Base-by-base conservation (phyloP, 2,329 filamentous ascomycete genomes). In the Exserohilum turcica region DNA sequence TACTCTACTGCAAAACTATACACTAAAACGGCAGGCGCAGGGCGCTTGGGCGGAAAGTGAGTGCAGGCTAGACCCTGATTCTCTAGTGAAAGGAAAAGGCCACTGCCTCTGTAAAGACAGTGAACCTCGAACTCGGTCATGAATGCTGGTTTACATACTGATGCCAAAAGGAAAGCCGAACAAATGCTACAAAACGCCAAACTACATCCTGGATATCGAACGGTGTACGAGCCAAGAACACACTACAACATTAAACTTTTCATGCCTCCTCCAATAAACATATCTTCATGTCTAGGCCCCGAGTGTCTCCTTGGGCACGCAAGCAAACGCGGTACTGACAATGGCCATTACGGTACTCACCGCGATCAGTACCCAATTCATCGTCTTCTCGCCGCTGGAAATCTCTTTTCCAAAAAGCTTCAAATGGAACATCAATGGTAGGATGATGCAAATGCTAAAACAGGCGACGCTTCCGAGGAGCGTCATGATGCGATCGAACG, bases 371-470 rank as follows among this genome's bases (percentile, higher is more conserved):
- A 78, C 70, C 80, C 86, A 92, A 64, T 88, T 86, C 38, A 89
- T 61, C 4, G 84, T 71, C 65, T 84, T 86, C 75, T 96, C 91
- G 18, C 72, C 70, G 1, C 73, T 61, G 1, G 80, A 77, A 39
- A 97, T 84, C 55, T 93, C 86, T 43, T 85, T 82, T 40, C 86
- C 86, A 72, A 96, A 97, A 1, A 97, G 85, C 76, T 92, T 96
- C 51, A 97, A 77, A 69, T 97, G 92, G 71, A 99, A 97, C 4
- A 87, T 83, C 28, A 96, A 79, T 0, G 93, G 94, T 44, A 99
- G 80, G 74, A 96, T 92, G 61, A 97, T 87, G 76, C 93, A 97
- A 61, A 97, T 95, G 15, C 90, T 91, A 66, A 96, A 96, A 77
- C 93, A 97, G 13, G 96, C 82, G 3, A 92, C 89, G 33, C 89